A percentile compares a stretch with the other conserved stretches of the same genome.
Conservation (phyloP, 768 basidiomycete species). For the Russula lepida region DNA sequence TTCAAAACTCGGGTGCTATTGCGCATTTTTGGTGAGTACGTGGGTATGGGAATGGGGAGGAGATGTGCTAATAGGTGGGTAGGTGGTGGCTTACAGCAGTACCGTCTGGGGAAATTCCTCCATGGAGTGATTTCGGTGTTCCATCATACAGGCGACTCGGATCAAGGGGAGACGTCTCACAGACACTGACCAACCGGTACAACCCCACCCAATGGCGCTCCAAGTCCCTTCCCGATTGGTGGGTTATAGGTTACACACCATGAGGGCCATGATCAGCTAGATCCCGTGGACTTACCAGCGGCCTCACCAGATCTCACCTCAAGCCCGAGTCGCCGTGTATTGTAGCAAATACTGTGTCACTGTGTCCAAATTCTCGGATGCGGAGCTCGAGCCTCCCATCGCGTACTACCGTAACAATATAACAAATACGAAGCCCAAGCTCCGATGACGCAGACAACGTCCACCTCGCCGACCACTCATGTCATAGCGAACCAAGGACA, state of each 20-base stretch:
- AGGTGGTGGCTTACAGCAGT: too few species aligned
- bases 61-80: too few species aligned
- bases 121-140: background rate
- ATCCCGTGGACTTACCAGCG: background rate
- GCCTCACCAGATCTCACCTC: background rate
- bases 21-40: background rate
- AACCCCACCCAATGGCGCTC: background rate
- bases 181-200: too few species aligned
- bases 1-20: background rate
- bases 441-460: background rate
- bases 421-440: background rate
- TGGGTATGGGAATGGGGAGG: background rate
- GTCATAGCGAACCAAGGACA: background rate
- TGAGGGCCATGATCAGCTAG: background rate
- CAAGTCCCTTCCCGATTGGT: background rate
- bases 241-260: background rate
- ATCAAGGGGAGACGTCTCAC: background rate
- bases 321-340: background rate
- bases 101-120: background rate
- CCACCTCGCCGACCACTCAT: constrained; percentile 1
- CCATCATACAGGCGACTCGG: background rate
- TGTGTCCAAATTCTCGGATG: background rate
- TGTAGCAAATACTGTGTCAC: background rate
- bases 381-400: background rate
- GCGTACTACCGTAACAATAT: too few species aligned